Percentiles rank a stretch among this genome's conserved stretches.
phyloP scores from a whole-genome alignment of 345 rosid species.

The thale cress (Arabidopsis thaliana) region TAIR10.1 NC_003070.9:27526501-27527000 shows the following conservation, averaged over 20 bases:
- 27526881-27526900: constrained; percentile 1
- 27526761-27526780: too few relatives aligned
- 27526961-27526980: not conserved
- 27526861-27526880: not conserved
- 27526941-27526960: not conserved
- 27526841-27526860: too few relatives aligned
- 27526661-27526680: constrained; percentile 21
- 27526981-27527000: not conserved
- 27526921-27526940: not conserved
- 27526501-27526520: constrained; percentile 46
- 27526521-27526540: constrained; percentile 60
- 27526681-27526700: not conserved
- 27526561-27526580: constrained; percentile 41
- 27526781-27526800: too few relatives aligned
- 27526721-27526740: too few relatives aligned
- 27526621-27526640: constrained; percentile 35
- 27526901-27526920: not conserved
- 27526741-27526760: too few relatives aligned
- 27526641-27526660: constrained; percentile 38
- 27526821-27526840: too few relatives aligned
- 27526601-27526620: not conserved
- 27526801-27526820: too few relatives aligned
- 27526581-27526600: not conserved
- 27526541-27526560: constrained; percentile 42
- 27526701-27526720: too few relatives aligned